Conservation (phyloP, 495 filamentous ascomycete species). For the Annulohypoxylon moriforme region DNA sequence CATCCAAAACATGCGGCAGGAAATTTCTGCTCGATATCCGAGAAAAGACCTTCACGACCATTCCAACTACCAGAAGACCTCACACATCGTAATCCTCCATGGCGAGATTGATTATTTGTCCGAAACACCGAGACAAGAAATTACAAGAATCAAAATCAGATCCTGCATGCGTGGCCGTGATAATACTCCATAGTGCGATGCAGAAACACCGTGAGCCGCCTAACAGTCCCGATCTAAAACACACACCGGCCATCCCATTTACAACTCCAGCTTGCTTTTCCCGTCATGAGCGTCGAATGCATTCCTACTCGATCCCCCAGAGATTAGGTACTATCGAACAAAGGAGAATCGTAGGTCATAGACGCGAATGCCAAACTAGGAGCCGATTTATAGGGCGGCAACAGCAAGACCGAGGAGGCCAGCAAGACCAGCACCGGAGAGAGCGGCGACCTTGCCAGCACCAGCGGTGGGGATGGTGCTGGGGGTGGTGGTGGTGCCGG, state of each 20-base stretch:
- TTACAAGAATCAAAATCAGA: constrained; percentile 55
- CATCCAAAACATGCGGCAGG: constrained; percentile 22
- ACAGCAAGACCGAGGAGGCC: constrained; percentile 80
- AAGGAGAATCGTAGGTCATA: constrained; percentile 53
- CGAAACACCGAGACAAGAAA: constrained; percentile 52
- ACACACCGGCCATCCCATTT: constrained; percentile 37
- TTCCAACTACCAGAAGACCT: constrained; percentile 52
- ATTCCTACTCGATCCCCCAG: constrained; percentile 46
- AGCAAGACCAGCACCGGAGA: constrained; percentile 77
- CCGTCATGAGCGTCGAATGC: constrained; percentile 53
- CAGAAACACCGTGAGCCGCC: constrained; percentile 44
- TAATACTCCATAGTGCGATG: constrained; percentile 55
- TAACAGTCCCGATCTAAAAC: constrained; percentile 45
- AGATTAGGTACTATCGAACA: constrained; percentile 52
- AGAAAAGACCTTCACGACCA: constrained; percentile 35
- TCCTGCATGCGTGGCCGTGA: constrained; percentile 51
- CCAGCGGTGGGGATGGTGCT: constrained; percentile 66
- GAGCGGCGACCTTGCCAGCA: constrained; percentile 72
- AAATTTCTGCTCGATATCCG: constrained; percentile 28
- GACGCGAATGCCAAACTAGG: constrained; percentile 46
- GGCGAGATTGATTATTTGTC: constrained; percentile 35
- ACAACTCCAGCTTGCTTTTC: constrained; percentile 50
- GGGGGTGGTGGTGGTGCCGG: constrained; percentile 51
- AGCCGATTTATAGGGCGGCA: constrained; percentile 75
- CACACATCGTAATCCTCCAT: constrained; percentile 52